phyloP scores from a whole-genome alignment of 164 flowering plant genomes.

The Kingdonia uniflora region DNA sequence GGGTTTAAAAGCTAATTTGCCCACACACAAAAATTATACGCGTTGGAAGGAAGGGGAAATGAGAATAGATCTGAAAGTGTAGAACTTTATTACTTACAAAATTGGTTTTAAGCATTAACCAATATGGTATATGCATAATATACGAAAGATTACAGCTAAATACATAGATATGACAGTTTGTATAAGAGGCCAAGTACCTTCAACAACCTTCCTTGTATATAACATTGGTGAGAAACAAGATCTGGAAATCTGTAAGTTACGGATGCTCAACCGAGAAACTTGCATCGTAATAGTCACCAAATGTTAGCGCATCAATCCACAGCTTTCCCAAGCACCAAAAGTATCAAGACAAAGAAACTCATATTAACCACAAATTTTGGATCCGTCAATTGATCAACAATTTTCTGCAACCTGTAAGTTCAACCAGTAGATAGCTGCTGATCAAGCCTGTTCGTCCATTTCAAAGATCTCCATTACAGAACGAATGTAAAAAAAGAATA shows the following conservation, averaged over 20 bases:
- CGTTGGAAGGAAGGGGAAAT: no score
- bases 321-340: constrained; percentile 38
- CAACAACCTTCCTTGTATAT: no score
- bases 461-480: constrained; percentile 47
- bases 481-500: constrained; percentile 12
- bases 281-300: neutral
- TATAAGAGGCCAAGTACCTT: constrained; percentile 9
- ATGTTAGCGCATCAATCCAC: constrained; percentile 13
- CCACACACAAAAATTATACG: no score
- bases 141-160: no score
- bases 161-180: neutral
- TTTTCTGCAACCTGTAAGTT: constrained; percentile 92
- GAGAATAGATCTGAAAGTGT: no score
- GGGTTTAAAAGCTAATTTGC: no score
- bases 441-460: constrained; percentile 90
- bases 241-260: neutral
- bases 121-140: no score
- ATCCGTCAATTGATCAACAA: constrained; percentile 32
- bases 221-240: no score
- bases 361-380: constrained; percentile 36
- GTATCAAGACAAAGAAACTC: constrained; percentile 38
- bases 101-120: no score
- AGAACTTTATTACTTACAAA: no score
- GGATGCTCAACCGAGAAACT: neutral
- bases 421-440: constrained; percentile 99